These are phyloP conservation scores for Globisporangium perplexum DNA, from an alignment of 352 stramenopile species.

Conservation along the genomic window DNA sequence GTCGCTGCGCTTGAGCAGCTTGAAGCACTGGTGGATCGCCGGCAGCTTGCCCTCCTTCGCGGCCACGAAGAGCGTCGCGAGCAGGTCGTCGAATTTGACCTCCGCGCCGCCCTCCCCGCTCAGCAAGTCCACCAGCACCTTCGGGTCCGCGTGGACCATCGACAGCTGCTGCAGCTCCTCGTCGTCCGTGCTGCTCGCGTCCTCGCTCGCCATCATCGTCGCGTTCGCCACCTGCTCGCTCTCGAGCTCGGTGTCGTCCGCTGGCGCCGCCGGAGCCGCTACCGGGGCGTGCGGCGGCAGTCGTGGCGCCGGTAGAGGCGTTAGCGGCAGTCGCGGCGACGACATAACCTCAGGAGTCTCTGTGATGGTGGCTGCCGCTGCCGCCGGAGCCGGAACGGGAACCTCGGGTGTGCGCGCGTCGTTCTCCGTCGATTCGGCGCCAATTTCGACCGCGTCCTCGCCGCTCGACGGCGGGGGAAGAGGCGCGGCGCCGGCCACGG, in stretches of 20 bases:
- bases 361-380: neutral
- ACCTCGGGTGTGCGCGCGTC: neutral
- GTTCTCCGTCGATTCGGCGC: neutral
- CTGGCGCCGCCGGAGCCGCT: neutral
- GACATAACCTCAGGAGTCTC: too few relatives aligned
- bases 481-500: neutral
- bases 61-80: conserved; percentile 51
- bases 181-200: conserved; percentile 74
- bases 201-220: conserved; percentile 32
- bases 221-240: conserved; percentile 14
- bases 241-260: conserved; percentile 7
- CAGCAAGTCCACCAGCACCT: conserved; percentile 13
- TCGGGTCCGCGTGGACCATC: conserved; percentile 43
- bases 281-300: conserved; percentile 3
- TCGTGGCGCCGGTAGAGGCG: neutral
- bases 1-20: conserved; percentile 41
- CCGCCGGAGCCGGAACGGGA: neutral
- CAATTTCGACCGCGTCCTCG: conserved; percentile 6
- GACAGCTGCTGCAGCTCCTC: conserved; percentile 71
- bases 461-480: conserved; percentile 11
- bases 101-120: conserved; percentile 33
- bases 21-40: conserved; percentile 55
- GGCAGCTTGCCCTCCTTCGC: conserved; percentile 41
- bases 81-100: conserved; percentile 57
- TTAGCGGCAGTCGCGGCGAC: too few relatives aligned